These are phyloP conservation scores for Ophiostoma sp. DNA, from an alignment of 2,329 filamentous ascomycete genomes.

Conservation along the genomic window DNA sequence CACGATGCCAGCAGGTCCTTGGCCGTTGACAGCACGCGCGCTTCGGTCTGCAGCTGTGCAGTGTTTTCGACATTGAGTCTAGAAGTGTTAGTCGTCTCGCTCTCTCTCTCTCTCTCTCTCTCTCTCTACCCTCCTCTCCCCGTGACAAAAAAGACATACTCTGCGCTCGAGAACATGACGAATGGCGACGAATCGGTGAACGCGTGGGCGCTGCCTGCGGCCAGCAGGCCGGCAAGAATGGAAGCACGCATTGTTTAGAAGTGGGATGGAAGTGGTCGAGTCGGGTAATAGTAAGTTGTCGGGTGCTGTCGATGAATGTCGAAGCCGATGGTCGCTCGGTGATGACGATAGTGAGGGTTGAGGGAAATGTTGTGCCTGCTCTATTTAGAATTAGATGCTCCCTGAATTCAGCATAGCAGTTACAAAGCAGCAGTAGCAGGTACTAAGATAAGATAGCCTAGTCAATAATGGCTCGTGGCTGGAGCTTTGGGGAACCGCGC, in stretches of 20 bases:
- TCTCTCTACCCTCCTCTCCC: no score
- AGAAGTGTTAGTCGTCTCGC: conserved; percentile 24
- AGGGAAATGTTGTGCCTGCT: conserved; percentile 18
- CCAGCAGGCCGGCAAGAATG: conserved; percentile 46
- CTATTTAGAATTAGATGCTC: background rate
- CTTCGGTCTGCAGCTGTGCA: conserved; percentile 47
- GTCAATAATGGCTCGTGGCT: conserved; percentile 12
- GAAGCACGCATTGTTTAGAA: conserved; percentile 50
- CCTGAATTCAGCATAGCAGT: conserved; percentile 7
- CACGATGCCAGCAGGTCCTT: conserved; percentile 57
- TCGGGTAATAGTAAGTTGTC: no score
- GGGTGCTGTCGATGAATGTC: conserved; percentile 5
- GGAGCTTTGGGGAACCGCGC: conserved; percentile 9
- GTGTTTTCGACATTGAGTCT: conserved; percentile 33
- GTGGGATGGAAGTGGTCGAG: background rate
- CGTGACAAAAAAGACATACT: conserved; percentile 50
- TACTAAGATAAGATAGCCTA: background rate
- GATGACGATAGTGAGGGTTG: conserved; percentile 7
- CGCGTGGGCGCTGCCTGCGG: conserved; percentile 57
- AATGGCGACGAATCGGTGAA: conserved; percentile 87
- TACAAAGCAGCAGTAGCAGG: background rate
- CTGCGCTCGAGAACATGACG: conserved; percentile 75
- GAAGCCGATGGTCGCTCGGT: background rate
- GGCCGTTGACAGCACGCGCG: conserved; percentile 40
- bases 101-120: no score